Conservation (phyloP, 148 eudicot species). For the Polygonum maritimum region DNA sequence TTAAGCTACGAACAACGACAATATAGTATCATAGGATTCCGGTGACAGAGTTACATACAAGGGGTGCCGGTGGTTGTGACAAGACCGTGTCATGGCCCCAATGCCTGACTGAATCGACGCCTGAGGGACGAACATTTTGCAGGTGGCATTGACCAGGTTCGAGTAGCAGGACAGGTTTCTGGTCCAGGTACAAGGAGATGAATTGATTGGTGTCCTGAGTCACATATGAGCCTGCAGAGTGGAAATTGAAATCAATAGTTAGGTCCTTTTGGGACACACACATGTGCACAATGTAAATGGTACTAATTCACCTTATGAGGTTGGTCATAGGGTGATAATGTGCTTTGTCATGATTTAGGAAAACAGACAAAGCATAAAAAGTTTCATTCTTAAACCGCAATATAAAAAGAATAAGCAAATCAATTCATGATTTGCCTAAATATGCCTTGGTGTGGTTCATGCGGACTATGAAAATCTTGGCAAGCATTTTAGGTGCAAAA, state of each 20-base stretch:
- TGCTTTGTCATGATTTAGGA: neutral
- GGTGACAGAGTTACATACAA: constrained; percentile 3
- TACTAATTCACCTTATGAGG: neutral
- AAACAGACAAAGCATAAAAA: neutral
- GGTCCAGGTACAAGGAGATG: constrained; percentile 85
- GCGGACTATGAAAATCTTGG: neutral
- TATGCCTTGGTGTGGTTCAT: neutral
- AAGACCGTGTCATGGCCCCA: neutral
- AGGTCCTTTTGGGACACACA: neutral
- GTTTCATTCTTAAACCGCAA: neutral
- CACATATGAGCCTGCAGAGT: constrained; percentile 68
- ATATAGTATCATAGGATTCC: neutral
- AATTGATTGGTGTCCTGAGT: constrained; percentile 96
- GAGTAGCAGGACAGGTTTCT: constrained; percentile 77
- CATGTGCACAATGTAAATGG: neutral
- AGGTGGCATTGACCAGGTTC: constrained; percentile 55
- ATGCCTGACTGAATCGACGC: neutral
- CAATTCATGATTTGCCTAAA: neutral
- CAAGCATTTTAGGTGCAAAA: neutral
- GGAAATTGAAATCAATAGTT: neutral
- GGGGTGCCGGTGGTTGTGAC: neutral
- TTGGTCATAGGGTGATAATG: neutral
- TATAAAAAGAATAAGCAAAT: neutral
- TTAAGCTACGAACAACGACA: neutral
- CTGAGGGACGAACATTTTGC: neutral